Conservation (phyloP, 2,329 filamentous ascomycete genomes). For the Aquanectria penicillioides region DNA sequence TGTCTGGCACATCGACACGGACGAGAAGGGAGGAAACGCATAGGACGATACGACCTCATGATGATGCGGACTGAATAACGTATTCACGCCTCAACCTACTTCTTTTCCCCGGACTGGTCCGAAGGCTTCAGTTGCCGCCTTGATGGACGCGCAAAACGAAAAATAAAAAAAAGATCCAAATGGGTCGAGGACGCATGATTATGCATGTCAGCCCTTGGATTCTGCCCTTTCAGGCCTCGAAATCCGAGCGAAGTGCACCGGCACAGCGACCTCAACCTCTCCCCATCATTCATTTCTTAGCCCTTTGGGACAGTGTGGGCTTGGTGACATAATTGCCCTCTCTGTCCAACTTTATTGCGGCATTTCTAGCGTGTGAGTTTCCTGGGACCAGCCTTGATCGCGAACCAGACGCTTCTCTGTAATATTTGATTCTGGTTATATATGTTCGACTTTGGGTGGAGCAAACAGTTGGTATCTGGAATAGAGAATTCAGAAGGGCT, state of each 20-base stretch:
- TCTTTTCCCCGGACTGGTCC: constrained; percentile 30
- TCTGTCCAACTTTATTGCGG: constrained; percentile 27
- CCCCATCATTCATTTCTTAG: constrained; percentile 19
- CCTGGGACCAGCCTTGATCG: constrained; percentile 26
- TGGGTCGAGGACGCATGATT: constrained; percentile 42
- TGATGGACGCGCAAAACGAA: constrained; percentile 25
- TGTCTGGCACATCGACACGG: constrained; percentile 98
- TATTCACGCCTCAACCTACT: constrained; percentile 32
- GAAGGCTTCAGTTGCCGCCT: constrained; percentile 26
- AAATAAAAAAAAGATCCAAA: too few relatives aligned
- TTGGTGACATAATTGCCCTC: neutral
- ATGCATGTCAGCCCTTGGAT: constrained; percentile 22
- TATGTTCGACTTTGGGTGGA: constrained; percentile 29
- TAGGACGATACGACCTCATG: constrained; percentile 41
- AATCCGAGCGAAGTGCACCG: constrained; percentile 14
- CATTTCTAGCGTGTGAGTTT: constrained; percentile 33
- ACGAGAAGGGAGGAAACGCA: constrained; percentile 88
- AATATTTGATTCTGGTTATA: constrained; percentile 45
- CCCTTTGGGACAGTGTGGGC: constrained; percentile 13
- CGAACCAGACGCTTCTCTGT: constrained; percentile 40
- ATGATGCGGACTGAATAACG: constrained; percentile 14
- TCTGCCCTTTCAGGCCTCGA: constrained; percentile 21
- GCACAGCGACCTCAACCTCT: constrained; percentile 5
- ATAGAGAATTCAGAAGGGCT: constrained; percentile 27
- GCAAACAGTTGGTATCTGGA: constrained; percentile 23